Evolutionary conservation across 768 basidiomycete genomes (phyloP), one percentile per base, ranked within the genome.

Genomic region (Hygrocybe punicea): DNA sequence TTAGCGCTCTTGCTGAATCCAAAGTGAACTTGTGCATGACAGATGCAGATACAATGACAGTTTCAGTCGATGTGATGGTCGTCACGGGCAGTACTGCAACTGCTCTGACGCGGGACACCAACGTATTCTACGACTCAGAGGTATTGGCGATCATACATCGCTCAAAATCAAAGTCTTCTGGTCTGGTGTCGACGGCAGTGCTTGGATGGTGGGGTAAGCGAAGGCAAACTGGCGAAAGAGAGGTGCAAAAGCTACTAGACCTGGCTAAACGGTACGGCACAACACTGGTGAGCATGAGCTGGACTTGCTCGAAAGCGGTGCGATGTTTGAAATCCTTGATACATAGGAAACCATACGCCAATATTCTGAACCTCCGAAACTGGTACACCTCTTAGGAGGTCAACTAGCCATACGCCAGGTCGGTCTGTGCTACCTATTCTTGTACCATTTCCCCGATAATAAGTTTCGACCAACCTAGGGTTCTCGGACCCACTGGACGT

Each of bases 141-240:
- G 72, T 84, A 7, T 72, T 91, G 17, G 83, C 80, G 1, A 76
- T 93, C 51, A 76, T 93, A 13, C 81, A 90, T 66, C 81, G 91
- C 13, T 78, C 73, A 21, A 93, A 91, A 68, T 81, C 81, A 0
- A 82, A 74, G 55, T 73, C 78, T n/a, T 84, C 70, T 34, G 85
- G 87, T 11, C 75, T 93, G 14, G 89, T 83, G 3, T 75, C 76
- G 23, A 91, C 86, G 5, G 79, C 77, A 19, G 79, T 93, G 16
- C 93, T 89, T 89, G 81, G 80, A 19, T 93, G 91, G 91, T 72
- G 75, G 16, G 91, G 91, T 0, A 82, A 77, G 53, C 74, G 74
- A 37, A 76, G 80, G 46, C 73, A 69, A 19, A 62, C 79, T 29
- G 81, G 81, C 1, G 84, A 86, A 48, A 74, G 72, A 46, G 91